Conservation (phyloP, 169 alveolate genomes). For the Babesia sp. region DNA sequence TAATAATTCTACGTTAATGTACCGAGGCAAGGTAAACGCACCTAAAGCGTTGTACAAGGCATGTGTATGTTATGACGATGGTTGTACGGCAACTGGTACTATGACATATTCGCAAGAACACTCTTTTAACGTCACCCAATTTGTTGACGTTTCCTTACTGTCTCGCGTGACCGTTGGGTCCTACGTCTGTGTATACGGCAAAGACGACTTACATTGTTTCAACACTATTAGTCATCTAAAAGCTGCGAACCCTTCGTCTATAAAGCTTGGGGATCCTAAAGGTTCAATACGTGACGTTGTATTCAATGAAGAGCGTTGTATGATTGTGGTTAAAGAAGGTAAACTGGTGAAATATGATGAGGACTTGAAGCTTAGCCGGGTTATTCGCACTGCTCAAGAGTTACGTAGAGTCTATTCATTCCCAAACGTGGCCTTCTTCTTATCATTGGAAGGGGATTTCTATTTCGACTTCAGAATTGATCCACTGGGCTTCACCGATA, state of each 20-base stretch:
- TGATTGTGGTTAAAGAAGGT: constrained; percentile 23
- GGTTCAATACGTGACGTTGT: not conserved
- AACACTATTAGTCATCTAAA: not conserved
- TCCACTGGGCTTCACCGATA: not conserved
- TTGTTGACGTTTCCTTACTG: constrained; percentile 1
- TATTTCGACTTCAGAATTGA: not conserved
- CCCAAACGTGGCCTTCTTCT: constrained; percentile 12
- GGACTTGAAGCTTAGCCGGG: not conserved
- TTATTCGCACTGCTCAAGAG: not conserved
- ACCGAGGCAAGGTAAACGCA: constrained; percentile 19
- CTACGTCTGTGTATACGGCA: constrained; percentile 40
- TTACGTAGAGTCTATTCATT: constrained; percentile 22
- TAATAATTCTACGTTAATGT: not conserved
- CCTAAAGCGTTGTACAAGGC: constrained; percentile 25
- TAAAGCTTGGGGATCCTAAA: not conserved
- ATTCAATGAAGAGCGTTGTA: not conserved
- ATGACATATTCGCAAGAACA: constrained; percentile 12
- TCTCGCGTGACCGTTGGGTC: not conserved
- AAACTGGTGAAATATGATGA: constrained; percentile 4
- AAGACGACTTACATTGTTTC: constrained; percentile 28
- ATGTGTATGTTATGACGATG: constrained; percentile 36
- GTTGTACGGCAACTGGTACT: constrained; percentile 36
- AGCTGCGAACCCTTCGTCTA: not conserved
- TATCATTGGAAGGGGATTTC: not conserved
- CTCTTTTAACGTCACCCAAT: constrained; percentile 29